phyloP scores from a whole-genome alignment of 805 yeast species.

The Saccharomycopsis sp. region DNA sequence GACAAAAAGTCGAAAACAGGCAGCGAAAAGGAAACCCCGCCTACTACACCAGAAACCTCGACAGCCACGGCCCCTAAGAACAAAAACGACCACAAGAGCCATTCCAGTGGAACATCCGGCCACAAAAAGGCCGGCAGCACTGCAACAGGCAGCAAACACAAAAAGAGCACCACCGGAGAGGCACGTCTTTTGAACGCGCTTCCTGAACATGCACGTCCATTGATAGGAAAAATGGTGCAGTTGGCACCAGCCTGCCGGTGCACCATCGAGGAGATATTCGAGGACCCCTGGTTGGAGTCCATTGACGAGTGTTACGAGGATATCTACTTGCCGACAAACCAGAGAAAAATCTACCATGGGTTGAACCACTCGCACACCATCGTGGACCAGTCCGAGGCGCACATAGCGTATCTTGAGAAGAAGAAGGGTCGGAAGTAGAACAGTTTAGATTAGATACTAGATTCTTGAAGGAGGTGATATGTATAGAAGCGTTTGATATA shows the following conservation, averaged over 20 bases:
- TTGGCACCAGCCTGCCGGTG: slow-evolving; percentile 83
- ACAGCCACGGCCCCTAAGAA: slow-evolving; percentile 2
- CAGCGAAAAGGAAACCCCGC: slow-evolving; percentile 18
- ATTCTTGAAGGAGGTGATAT: too few species aligned
- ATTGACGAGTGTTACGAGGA: slow-evolving; percentile 56
- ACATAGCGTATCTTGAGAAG: slow-evolving; percentile 86
- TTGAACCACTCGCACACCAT: slow-evolving; percentile 74
- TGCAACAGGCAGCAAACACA: slow-evolving; percentile 35
- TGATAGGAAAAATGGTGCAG: slow-evolving; percentile 72
- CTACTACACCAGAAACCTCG: slow-evolving; percentile 19
- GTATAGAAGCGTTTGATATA: too few species aligned
- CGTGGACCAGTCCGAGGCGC: slow-evolving; percentile 92
- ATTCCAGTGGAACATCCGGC: too few species aligned
- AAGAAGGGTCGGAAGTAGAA: slow-evolving; percentile 40
- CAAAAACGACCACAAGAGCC: not conserved
- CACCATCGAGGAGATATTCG: slow-evolving; percentile 70
- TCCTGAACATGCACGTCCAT: slow-evolving; percentile 60
- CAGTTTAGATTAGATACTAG: too few species aligned
- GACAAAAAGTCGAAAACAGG: not conserved
- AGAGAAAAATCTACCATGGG: slow-evolving; percentile 34
- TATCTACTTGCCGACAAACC: slow-evolving; percentile 33
- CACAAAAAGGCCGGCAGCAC: slow-evolving; percentile 6
- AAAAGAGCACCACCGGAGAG: slow-evolving; percentile 63
- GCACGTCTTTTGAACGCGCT: slow-evolving; percentile 63
- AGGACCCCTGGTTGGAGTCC: slow-evolving; percentile 60